Evolutionary conservation across 768 basidiomycete genomes (phyloP), one percentile per base, ranked within the genome.

Genomic region (Udeniomyces megalosporus): DNA sequence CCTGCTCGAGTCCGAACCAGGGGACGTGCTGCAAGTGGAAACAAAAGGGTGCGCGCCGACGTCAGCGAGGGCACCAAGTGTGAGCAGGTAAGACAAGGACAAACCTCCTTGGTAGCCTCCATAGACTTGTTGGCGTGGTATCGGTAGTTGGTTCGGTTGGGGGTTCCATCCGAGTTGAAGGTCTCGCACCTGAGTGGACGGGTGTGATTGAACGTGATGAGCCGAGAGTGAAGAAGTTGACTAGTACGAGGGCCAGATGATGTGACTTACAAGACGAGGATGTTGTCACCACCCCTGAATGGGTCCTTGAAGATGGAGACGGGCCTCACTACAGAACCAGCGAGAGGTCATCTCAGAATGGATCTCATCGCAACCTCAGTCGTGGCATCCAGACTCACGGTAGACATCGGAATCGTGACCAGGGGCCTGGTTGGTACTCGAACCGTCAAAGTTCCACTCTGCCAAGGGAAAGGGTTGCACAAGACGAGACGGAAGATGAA

Each of bases 1-100:
- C 95, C 75, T 99, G 95, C 76, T 97, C 93, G 66, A 97, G 79
- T 77, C 93, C 91, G 75, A 99, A 97, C 95, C 95, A 99, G 34
- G 95, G 95, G 59, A 77, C 77, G 26, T 71, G 20, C 1, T 82
- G 83, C 17, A 38, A 64, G 22, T 35, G 44, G 47, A 54, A 24
- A 38, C 32, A 32, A 49, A 42, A 45, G 31, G 31, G 31, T 14
- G 15, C 7, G 31, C 24, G 48, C 4, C 48, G 17, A 3, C 48
- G 22, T 15, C 48, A n/a, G 48, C n/a, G 31, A 44, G 20, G n/a
- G n/a, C 5, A 55, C 24, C 38, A 42, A 42, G 38, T 42, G 38
- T 42, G 38, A 42, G n/a, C n/a, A n/a, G n/a, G n/a, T n/a, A n/a
- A n/a, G n/a, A n/a, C n/a, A 20, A 17, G 10, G 12, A 63, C 66